phyloP scores from a whole-genome alignment of 495 filamentous ascomycete genomes.

The Neurospora discreta region DNA sequence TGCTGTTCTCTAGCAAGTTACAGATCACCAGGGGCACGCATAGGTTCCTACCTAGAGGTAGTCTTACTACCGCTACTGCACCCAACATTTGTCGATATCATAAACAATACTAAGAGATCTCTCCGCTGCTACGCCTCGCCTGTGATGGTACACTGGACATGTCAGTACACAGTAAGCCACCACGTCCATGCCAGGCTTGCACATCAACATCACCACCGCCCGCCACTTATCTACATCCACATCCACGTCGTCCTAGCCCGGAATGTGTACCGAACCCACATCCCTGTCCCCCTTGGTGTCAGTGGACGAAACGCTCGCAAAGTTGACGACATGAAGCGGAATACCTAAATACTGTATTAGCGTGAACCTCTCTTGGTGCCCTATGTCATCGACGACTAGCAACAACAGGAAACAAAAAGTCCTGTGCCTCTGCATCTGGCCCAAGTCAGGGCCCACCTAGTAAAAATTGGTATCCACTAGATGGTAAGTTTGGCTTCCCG shows the following conservation, averaged over 20 bases:
- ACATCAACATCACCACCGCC: not conserved
- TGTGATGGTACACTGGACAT: not conserved
- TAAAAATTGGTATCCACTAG: too few species aligned
- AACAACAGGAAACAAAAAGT: too few species aligned
- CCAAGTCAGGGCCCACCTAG: too few species aligned
- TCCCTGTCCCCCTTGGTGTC: not conserved
- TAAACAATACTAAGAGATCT: not conserved
- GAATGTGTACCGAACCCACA: not conserved
- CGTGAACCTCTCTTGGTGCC: too few species aligned
- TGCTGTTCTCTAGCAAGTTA: not conserved
- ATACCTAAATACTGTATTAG: too few species aligned
- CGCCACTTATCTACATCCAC: not conserved
- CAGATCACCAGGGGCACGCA: not conserved
- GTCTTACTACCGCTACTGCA: not conserved
- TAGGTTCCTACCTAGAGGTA: not conserved
- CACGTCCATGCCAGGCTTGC: not conserved
- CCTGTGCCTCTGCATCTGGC: too few species aligned
- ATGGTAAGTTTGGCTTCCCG: too few species aligned
- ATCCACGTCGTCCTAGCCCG: not conserved
- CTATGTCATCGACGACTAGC: too few species aligned
- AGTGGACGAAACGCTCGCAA: not conserved
- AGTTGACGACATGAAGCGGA: too few species aligned
- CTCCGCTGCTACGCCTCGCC: not conserved
- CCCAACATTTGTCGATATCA: not conserved
- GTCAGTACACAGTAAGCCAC: not conserved